A percentile compares a stretch with the other conserved stretches of the same genome.
These are phyloP conservation scores for Podochytrium sp. DNA, from an alignment of 192 early-diverging fungal genomes.

Conservation along the genomic window DNA sequence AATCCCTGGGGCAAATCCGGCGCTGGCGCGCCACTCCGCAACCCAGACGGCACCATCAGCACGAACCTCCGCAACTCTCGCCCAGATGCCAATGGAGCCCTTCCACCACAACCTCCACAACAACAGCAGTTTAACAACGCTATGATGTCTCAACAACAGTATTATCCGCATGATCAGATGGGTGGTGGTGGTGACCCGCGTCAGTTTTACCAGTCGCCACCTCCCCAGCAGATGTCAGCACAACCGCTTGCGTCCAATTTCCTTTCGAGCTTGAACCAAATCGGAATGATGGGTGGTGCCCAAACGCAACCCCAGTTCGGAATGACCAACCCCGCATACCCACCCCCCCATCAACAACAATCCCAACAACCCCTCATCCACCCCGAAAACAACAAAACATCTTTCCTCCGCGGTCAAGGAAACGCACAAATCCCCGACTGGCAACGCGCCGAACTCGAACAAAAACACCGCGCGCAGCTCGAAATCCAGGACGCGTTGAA, in stretches of 20 bases:
- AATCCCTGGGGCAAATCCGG: conserved; percentile 42
- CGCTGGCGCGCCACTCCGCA: conserved; percentile 23
- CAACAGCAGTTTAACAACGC: too few relatives aligned
- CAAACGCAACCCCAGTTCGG: neutral
- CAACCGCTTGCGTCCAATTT: neutral
- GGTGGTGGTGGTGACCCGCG: neutral
- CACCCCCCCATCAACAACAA: neutral
- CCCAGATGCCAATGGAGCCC: neutral
- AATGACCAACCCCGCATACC: neutral
- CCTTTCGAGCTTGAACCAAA: neutral
- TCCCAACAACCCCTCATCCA: neutral
- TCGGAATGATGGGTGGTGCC: conserved; percentile 6
- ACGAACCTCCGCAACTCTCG: conserved; percentile 27
- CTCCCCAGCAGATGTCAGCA: neutral
- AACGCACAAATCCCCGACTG: conserved; percentile 31
- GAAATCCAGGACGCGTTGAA: conserved; percentile 40
- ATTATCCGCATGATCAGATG: neutral
- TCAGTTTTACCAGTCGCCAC: neutral
- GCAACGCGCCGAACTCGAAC: conserved; percentile 35
- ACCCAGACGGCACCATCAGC: conserved; percentile 4
- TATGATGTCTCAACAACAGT: neutral
- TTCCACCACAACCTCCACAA: too few relatives aligned
- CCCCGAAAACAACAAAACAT: conserved; percentile 5
- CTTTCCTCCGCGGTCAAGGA: conserved; percentile 28
- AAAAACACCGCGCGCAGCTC: conserved; percentile 34